A percentile compares a stretch with the other conserved stretches of the same genome.
Evolutionary conservation across 2,329 filamentous ascomycete species (phyloP).

Genomic region (Colletotrichum abscissum): DNA sequence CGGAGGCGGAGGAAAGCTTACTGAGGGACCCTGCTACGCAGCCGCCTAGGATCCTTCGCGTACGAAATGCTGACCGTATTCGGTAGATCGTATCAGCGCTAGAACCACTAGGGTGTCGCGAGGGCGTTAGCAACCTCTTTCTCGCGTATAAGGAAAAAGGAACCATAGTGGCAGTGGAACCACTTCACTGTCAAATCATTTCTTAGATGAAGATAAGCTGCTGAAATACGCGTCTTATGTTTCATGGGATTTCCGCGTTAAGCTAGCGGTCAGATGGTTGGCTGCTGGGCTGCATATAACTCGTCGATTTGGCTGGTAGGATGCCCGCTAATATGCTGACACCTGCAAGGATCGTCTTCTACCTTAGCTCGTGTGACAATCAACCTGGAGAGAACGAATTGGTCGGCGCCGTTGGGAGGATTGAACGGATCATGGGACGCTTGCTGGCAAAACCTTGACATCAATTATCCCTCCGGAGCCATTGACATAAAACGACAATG

Average conservation of each 20-base stretch:
- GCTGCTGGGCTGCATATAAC: not conserved
- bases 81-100: conserved; percentile 10
- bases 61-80: conserved; percentile 1
- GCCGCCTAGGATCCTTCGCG: not conserved
- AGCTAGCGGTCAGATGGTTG: not conserved
- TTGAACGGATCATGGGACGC: not conserved
- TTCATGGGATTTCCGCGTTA: not conserved
- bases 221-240: not conserved
- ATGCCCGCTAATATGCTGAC: not conserved
- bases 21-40: not conserved
- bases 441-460: no score
- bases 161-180: not conserved
- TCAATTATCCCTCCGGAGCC: no score
- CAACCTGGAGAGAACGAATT: not conserved
- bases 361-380: not conserved
- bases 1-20: not conserved
- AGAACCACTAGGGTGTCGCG: not conserved
- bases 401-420: not conserved
- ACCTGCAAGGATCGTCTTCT: not conserved
- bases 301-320: not conserved
- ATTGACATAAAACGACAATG: no score
- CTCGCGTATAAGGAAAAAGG: not conserved
- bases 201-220: not conserved
- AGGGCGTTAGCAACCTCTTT: not conserved
- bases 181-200: not conserved